Conservation (phyloP, 1,284 basidiomycete genomes). For the Thecaphora frezii region DNA sequence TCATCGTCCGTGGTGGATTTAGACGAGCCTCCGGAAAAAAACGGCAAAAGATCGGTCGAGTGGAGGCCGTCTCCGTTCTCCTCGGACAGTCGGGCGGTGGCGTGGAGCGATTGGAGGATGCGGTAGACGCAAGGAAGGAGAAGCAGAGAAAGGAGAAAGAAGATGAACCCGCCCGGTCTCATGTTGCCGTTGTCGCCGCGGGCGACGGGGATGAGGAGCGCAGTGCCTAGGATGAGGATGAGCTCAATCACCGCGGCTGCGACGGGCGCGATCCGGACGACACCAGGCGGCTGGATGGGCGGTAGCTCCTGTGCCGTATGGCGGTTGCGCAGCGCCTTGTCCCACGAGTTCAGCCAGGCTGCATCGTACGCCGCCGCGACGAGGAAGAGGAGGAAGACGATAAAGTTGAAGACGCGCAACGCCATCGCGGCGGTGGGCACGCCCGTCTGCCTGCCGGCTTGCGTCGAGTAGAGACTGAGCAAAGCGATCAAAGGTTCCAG, state of each 20-base stretch:
- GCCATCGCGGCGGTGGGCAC: conserved; percentile 28
- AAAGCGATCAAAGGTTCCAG: conserved; percentile 37
- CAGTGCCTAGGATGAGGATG: conserved; percentile 33
- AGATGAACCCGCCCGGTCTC: conserved; percentile 35
- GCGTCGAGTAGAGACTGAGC: conserved; percentile 26
- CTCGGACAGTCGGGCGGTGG: conserved; percentile 19
- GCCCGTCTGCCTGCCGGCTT: conserved; percentile 18
- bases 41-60: conserved; percentile 23
- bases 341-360: conserved; percentile 28
- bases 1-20: conserved; percentile 15
- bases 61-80: conserved; percentile 20
- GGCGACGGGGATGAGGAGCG: conserved; percentile 36
- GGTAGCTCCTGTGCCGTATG: conserved; percentile 29
- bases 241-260: conserved; percentile 23
- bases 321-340: conserved; percentile 23
- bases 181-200: conserved; percentile 24
- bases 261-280: conserved; percentile 31
- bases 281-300: conserved; percentile 15
- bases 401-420: conserved; percentile 34
- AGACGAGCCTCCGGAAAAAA: conserved; percentile 25
- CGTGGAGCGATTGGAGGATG: conserved; percentile 31
- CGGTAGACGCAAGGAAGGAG: conserved; percentile 32
- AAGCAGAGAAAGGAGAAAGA: conserved; percentile 33
- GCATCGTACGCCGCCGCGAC: conserved; percentile 31
- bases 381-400: conserved; percentile 39